Base-by-base conservation (phyloP, 2,329 filamentous ascomycete genomes). In the Metarhizium brunneum region DNA sequence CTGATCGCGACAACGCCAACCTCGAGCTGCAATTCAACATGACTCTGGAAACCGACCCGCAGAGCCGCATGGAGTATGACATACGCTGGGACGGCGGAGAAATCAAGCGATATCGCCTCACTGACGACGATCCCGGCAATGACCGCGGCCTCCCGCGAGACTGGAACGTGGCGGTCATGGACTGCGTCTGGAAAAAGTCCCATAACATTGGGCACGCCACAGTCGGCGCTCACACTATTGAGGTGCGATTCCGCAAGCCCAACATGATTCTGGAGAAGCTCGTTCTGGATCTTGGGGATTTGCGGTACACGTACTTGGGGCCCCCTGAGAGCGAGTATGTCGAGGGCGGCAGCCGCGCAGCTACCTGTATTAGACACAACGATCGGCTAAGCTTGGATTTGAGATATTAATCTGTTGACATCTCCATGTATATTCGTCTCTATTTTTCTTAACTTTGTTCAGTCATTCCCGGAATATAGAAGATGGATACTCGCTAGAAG, bases 41-140 rank as follows among this genome's bases (percentile, higher is more conserved):
- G 53, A 69, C 74, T 0, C 70, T 81, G 4, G 81, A 83, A 60
- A 73, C 76, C 6, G 73, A 80, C 55, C 78, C 79, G 1, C 66
- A 69, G 25, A 68, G 71, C 1, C 74, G 71, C 2, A 76, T 83
- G 64, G 70, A 70, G 5, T 82, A 79, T 58, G 75, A 79, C 4
- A 66, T 80, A 2, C 71, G 74, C 6, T 64, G 82, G 16, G 74
- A 80, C 50, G 69, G 73, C 29, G 66, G 68, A 3, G 62, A 73
- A 32, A 63, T 61, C 1, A 61, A 64, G 42, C 65, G 61, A 30
- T 64, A 64, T 3, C 63, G 66, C 5, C 61, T 72, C 10, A 63
- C 75, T 1, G 67, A 62, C 6, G 60, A 64, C 42, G 60, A 63
- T 42, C 36, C 54, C 3, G 54, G 54, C 6, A 58, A 62, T 30